These are phyloP conservation scores for Coleophoma cylindrospora DNA, from an alignment of 2,329 filamentous ascomycete species.

Conservation along the genomic window DNA sequence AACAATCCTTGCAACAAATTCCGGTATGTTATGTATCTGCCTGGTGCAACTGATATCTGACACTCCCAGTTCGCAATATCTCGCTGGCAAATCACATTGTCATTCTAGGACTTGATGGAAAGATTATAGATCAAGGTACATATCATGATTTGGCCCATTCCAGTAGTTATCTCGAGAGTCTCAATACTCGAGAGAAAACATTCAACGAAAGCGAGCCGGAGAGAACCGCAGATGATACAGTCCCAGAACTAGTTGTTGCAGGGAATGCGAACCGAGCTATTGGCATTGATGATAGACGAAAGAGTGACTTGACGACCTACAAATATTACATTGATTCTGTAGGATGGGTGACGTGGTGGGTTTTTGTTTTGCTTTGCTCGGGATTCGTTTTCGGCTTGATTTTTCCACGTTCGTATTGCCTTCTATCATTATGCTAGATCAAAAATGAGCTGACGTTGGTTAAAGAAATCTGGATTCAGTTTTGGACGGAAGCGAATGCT, in stretches of 20 bases:
- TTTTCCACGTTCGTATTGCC: slow-evolving; percentile 4
- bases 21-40: neutral
- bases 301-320: slow-evolving; percentile 19
- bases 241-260: neutral
- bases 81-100: slow-evolving; percentile 34
- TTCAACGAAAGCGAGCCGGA: neutral
- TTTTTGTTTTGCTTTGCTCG: slow-evolving; percentile 6
- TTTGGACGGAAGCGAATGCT: slow-evolving; percentile 5
- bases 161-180: slow-evolving; percentile 21
- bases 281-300: slow-evolving; percentile 5
- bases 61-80: slow-evolving; percentile 26
- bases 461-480: slow-evolving; percentile 33
- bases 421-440: slow-evolving; percentile 13
- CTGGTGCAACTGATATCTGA: neutral
- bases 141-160: slow-evolving; percentile 25
- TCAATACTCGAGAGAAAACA: neutral
- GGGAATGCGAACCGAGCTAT: neutral
- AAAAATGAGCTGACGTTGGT: slow-evolving; percentile 11
- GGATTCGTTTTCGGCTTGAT: neutral
- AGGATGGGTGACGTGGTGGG: slow-evolving; percentile 5
- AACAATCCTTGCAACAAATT: slow-evolving; percentile 1
- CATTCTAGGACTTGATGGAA: slow-evolving; percentile 25
- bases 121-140: slow-evolving; percentile 30
- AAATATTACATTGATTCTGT: slow-evolving; percentile 17
- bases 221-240: slow-evolving; percentile 18